Evolutionary conservation across 2,329 filamentous ascomycete genomes (phyloP), one percentile per base, ranked within the genome.

Genomic region (Chrysosporium keratinophilum): DNA sequence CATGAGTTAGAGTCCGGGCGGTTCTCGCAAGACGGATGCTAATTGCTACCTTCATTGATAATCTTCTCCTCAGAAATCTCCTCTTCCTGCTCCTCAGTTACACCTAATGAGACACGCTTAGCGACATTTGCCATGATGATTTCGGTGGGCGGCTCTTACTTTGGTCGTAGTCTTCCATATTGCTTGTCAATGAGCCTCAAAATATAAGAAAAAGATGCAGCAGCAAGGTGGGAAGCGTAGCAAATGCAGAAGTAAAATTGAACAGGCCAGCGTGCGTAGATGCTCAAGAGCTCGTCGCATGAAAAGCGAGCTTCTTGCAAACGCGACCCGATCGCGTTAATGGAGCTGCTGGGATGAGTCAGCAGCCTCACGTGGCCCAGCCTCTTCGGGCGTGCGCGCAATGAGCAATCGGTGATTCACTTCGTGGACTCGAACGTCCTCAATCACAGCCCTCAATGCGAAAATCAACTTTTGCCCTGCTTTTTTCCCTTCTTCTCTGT

Each of bases 1-100:
- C 20, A 42, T 42, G 15, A 52, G 19, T 50, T 39, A 7, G 9
- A 10, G 12, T 34, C 20, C 19, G 14, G 41, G 12, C 43, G 20
- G 34, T 5, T 12, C 20, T n/a, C 35, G 19, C 2, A 11, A 39
- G 12, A 42, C 33, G 4, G 23, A 33, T 3, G 10, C 9, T 9
- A 33, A 14, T 37, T 34, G 23, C 17, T 74, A 85, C 85, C 87
- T 76, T 98, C 93, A 63, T 97, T 97, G 72, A 97, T 89, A 57
- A 95, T 78, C 72, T 94, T 89, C 71, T 94, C 85, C 66, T 87
- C 83, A 73, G 66, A 87, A 78, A 67, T 84, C 78, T 87, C 83
- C 51, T 87, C 85, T 55, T 89, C 84, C 57, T 82, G 78, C 45
- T 77, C 68, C 52, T 70, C 69, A 49, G 51, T 35, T 7, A 54